Base-by-base conservation (phyloP, 306 rosid species). In the Cucumis hystrix region DNA sequence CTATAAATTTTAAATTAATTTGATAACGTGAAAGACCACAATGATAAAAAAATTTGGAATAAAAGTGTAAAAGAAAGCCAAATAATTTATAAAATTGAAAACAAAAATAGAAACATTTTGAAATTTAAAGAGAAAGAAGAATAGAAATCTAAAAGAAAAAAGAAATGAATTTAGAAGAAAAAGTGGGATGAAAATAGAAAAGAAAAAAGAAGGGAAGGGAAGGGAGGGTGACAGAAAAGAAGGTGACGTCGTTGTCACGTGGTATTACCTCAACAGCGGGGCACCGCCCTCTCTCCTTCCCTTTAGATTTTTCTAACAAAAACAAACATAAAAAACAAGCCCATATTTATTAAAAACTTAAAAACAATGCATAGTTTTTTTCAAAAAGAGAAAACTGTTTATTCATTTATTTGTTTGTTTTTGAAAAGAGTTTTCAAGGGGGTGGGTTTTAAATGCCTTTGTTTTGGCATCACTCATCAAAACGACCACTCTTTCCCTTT, bases 251-350 rank as follows among this genome's bases (percentile, higher is more conserved):
- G 63, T 59, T 86, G 70, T 88, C 87, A 77, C 81, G 76, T 77
- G 86, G 54, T 60, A 80, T 91, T 79, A 85, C 93, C 87, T 77
- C 45, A 47, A 56, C 18, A 58, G 13, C 17, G 37, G 79, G 96
- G 89, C 96, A 91, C 96, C 96, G 89, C 84, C 91, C 9, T 18
- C 25, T 43, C 47, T 9, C 3, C n/a, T 39, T 0, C 9, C 18
- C 25, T 43, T 59, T 55, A 33, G 14, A 56, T 70, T 75, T 75
- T 49, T 57, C 20, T 5, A n/a, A 57, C 13, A 55, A 55, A 17
- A 55, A 55, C 21, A 55, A 55, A 55, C 9, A 55, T 1, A 21
- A 58, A 58, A 58, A 20, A 45, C 51, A 41, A 41, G 10, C 10
- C 37, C 37, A 28, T 3, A 33, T 3, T 33, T 33, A 33, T 33